phyloP scores from a whole-genome alignment of 176 grass and related monocot species.

The Triticum aestivum region IWGSC_CS_RefSeq_v2.1 NC_057797.1:602341118-602341617 shows the following conservation, averaged over 20 bases:
- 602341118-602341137: constrained; percentile 37
- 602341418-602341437: constrained; percentile 33
- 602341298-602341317: neutral
- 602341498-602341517: constrained; percentile 70
- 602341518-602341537: constrained; percentile 71
- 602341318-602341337: constrained; percentile 43
- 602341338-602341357: constrained; percentile 78
- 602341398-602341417: constrained; percentile 38
- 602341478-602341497: constrained; percentile 68
- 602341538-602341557: constrained; percentile 58
- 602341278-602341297: neutral
- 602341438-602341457: constrained; percentile 39
- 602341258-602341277: neutral
- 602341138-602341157: constrained; percentile 70
- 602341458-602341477: constrained; percentile 71
- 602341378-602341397: constrained; percentile 47
- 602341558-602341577: constrained; percentile 59
- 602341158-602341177: constrained; percentile 77
- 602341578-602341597: neutral
- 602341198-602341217: constrained; percentile 64
- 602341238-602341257: neutral
- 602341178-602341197: constrained; percentile 83
- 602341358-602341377: constrained; percentile 47
- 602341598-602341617: neutral
- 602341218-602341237: constrained; percentile 76